A percentile compares a stretch with the other conserved stretches of the same genome.
These are phyloP conservation scores for Candida ponderosae DNA, from an alignment of 805 yeast genomes.

Conservation along the genomic window DNA sequence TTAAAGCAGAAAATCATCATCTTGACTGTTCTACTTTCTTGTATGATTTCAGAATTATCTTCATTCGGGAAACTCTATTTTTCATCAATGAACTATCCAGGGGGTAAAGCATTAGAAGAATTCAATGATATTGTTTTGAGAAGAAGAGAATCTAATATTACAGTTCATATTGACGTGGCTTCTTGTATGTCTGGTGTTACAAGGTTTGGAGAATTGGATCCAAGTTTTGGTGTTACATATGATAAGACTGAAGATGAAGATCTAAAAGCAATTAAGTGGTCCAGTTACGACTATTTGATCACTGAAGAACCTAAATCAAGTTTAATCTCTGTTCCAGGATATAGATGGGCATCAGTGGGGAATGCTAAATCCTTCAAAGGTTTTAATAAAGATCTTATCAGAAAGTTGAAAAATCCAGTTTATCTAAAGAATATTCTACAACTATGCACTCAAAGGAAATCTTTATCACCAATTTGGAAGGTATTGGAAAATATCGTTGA, in stretches of 20 bases:
- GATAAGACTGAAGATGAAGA: conserved; percentile 65
- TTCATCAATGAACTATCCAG: conserved; percentile 81
- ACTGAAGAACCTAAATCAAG: conserved; percentile 21
- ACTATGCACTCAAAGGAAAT: conserved; percentile 8
- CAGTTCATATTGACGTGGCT: conserved; percentile 70
- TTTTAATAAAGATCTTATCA: conserved; percentile 26
- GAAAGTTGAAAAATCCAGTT: conserved; percentile 5
- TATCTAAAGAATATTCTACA: conserved; percentile 1
- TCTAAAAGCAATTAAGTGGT: conserved; percentile 34
- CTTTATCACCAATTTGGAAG: conserved; percentile 7
- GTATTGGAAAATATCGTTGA: conserved; percentile 14
- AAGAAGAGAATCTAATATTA: conserved; percentile 17
- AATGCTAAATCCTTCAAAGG: conserved; percentile 23
- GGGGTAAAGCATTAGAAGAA: conserved; percentile 62
- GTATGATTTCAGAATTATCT: conserved; percentile 26
- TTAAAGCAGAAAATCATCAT: conserved; percentile 7
- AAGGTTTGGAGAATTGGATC: conserved; percentile 53
- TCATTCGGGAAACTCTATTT: conserved; percentile 49
- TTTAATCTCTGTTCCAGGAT: conserved; percentile 19
- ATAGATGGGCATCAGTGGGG: conserved; percentile 36
- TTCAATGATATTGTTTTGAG: conserved; percentile 38
- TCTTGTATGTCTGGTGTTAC: conserved; percentile 87
- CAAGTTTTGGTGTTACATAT: conserved; percentile 33
- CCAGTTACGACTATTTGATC: conserved; percentile 42
- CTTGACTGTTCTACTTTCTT: conserved; percentile 15